These are phyloP conservation scores for Gamarada debralockiae DNA, from an alignment of 495 filamentous ascomycete genomes.

Conservation along the genomic window DNA sequence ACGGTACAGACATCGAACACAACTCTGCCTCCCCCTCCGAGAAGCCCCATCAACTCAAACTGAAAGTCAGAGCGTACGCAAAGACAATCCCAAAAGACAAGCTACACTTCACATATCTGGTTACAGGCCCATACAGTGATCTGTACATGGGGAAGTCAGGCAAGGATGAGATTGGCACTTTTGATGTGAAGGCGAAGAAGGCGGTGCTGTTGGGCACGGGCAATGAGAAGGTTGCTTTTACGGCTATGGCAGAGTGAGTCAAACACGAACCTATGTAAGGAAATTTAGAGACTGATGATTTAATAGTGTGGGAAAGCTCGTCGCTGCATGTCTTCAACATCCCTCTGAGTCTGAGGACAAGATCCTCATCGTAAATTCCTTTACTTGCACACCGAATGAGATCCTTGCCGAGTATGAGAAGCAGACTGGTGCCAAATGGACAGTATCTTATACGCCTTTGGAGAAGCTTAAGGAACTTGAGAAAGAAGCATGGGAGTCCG, in stretches of 20 bases:
- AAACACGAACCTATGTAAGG: neutral
- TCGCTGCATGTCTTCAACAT: slow-evolving; percentile 53
- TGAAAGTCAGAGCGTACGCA: slow-evolving; percentile 47
- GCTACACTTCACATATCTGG: slow-evolving; percentile 56
- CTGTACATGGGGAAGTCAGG: slow-evolving; percentile 47
- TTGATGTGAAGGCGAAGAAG: slow-evolving; percentile 48
- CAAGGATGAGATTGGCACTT: slow-evolving; percentile 40
- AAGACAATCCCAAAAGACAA: neutral
- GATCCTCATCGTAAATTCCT: slow-evolving; percentile 65
- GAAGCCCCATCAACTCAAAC: slow-evolving; percentile 67
- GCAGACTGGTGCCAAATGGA: slow-evolving; percentile 50
- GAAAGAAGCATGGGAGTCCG: slow-evolving; percentile 48
- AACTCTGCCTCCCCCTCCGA: slow-evolving; percentile 43
- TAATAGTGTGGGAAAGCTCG: slow-evolving; percentile 60
- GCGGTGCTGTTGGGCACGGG: slow-evolving; percentile 57
- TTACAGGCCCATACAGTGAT: slow-evolving; percentile 55
- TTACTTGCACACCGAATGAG: slow-evolving; percentile 56
- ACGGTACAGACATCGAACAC: slow-evolving; percentile 72
- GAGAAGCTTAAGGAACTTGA: slow-evolving; percentile 49
- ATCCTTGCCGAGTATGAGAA: slow-evolving; percentile 63
- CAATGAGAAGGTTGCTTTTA: slow-evolving; percentile 56
- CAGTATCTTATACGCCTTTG: slow-evolving; percentile 49
- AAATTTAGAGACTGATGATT: neutral
- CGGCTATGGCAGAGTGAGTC: slow-evolving; percentile 63
- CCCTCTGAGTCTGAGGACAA: slow-evolving; percentile 48